phyloP scores from a whole-genome alignment of 306 rosid genomes.

The Ziziphus jujuba region DNA sequence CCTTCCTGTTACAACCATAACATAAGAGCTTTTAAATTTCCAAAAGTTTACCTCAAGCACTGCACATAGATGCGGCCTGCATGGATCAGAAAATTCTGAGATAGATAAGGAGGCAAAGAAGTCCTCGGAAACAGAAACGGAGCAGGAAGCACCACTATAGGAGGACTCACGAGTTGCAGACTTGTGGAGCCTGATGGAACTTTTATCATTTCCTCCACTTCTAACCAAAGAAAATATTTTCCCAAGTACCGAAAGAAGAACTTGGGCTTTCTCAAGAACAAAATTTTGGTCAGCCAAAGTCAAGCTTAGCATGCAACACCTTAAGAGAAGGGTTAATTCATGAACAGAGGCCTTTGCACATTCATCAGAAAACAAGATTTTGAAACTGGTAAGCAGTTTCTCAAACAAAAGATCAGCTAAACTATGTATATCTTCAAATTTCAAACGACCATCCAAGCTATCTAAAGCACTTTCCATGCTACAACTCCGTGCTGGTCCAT shows the following conservation, averaged over 20 bases:
- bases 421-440: slow-evolving; percentile 12
- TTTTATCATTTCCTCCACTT: slow-evolving; percentile 23
- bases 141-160: slow-evolving; percentile 8
- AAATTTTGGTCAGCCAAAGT: slow-evolving; percentile 38
- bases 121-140: slow-evolving; percentile 27
- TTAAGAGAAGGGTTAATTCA: slow-evolving; percentile 48
- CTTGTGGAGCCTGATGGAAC: slow-evolving; percentile 34
- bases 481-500: slow-evolving; percentile 11
- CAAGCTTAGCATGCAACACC: slow-evolving; percentile 56
- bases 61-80: slow-evolving; percentile 52
- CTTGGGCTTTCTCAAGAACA: slow-evolving; percentile 35
- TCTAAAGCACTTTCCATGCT: not conserved
- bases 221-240: slow-evolving; percentile 30
- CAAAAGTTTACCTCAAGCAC: slow-evolving; percentile 62
- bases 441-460: slow-evolving; percentile 8
- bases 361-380: slow-evolving; percentile 32
- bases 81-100: slow-evolving; percentile 42
- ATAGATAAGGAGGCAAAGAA: slow-evolving; percentile 39
- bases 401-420: slow-evolving; percentile 49
- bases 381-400: slow-evolving; percentile 42
- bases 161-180: slow-evolving; percentile 30
- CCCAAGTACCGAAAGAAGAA: slow-evolving; percentile 38
- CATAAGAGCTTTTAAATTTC: not conserved
- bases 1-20: not conserved
- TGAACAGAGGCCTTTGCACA: slow-evolving; percentile 36